phyloP scores from a whole-genome alignment of 768 basidiomycete species.

The Naganishia vishniacii region DNA sequence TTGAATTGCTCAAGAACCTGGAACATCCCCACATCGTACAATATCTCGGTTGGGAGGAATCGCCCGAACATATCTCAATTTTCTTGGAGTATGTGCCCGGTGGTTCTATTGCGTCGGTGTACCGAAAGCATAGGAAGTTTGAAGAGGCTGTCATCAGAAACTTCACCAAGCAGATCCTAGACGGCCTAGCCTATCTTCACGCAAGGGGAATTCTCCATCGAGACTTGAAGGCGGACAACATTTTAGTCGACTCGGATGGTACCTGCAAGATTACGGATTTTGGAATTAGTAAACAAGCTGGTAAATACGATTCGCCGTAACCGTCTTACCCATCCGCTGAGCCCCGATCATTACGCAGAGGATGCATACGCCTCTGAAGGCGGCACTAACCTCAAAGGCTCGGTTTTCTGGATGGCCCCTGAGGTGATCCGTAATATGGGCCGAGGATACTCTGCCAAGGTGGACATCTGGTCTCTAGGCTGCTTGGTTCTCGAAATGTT shows the following conservation, averaged over 20 bases:
- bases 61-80: conserved; percentile 79
- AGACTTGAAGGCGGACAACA: conserved; percentile 97
- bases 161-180: conserved; percentile 85
- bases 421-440: conserved; percentile 77
- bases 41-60: conserved; percentile 81
- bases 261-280: conserved; percentile 90
- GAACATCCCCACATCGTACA: conserved; percentile 96
- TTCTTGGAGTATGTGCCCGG: conserved; percentile 99
- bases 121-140: conserved; percentile 82
- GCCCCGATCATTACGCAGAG: conserved; percentile 51
- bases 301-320: conserved; percentile 34
- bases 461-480: conserved; percentile 92
- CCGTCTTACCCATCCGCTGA: not conserved
- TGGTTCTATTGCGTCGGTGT: conserved; percentile 84
- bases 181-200: conserved; percentile 88
- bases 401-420: conserved; percentile 99
- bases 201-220: conserved; percentile 85
- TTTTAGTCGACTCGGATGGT: conserved; percentile 85
- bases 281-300: conserved; percentile 90
- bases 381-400: conserved; percentile 91
- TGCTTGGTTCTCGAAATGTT: conserved; percentile 99
- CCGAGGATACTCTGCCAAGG: conserved; percentile 84
- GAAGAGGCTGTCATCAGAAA: conserved; percentile 85
- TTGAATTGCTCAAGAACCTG: conserved; percentile 88
- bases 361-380: conserved; percentile 73